Conservation (phyloP, 108 stramenopile genomes). For the Fistulifera pelliculosa region DNA sequence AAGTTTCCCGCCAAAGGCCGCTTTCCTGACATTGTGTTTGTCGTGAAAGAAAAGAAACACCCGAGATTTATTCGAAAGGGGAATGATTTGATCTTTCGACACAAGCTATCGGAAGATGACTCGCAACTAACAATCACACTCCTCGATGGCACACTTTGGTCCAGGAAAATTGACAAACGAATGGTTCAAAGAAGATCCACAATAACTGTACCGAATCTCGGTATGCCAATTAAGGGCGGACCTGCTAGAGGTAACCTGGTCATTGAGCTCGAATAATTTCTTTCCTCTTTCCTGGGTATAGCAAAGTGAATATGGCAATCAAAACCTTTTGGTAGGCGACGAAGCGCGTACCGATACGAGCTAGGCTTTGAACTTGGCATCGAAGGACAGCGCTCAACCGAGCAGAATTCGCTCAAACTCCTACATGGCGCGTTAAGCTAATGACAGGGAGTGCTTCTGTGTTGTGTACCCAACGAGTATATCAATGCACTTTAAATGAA, state of each 20-base stretch:
- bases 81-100: conserved; percentile 19
- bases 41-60: conserved; percentile 58
- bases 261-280: conserved; percentile 44
- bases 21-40: conserved; percentile 62
- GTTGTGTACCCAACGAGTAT: too few relatives aligned
- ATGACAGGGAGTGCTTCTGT: too few relatives aligned
- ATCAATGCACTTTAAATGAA: too few relatives aligned
- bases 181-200: background rate
- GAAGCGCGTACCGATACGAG: too few relatives aligned
- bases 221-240: conserved; percentile 62
- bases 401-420: too few relatives aligned
- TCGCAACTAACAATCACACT: conserved; percentile 1
- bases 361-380: too few relatives aligned
- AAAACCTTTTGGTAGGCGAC: too few relatives aligned
- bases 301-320: too few relatives aligned
- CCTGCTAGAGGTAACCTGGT: conserved; percentile 50
- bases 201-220: conserved; percentile 43
- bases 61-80: conserved; percentile 38
- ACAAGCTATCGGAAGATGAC: background rate
- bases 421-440: too few relatives aligned
- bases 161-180: background rate
- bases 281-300: too few relatives aligned
- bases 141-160: background rate
- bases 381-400: too few relatives aligned
- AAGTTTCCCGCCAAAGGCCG: conserved; percentile 33